Evolutionary conservation across 2,329 filamentous ascomycete genomes (phyloP).

Genomic region (Ceratocystis papillata): DNA sequence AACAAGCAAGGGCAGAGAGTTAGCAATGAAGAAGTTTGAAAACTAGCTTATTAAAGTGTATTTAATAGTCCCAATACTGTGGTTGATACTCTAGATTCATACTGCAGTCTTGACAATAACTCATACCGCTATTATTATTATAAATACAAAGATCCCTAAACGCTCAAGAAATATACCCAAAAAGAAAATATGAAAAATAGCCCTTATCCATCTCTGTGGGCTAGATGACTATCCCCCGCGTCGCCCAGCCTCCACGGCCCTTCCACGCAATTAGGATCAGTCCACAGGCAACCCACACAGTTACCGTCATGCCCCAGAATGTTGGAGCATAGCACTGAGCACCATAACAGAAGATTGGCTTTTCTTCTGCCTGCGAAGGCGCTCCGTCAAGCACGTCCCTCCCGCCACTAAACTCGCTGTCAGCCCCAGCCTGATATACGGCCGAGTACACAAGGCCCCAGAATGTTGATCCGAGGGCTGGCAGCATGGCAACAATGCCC

Average conservation of each 20-base stretch:
- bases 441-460: conserved; percentile 86
- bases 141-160: neutral
- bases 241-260: conserved; percentile 62
- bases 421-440: conserved; percentile 61
- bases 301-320: conserved; percentile 77
- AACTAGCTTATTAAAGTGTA: neutral
- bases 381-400: neutral
- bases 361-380: conserved; percentile 29
- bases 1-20: conserved; percentile 3
- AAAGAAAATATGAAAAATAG: neutral
- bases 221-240: conserved; percentile 58
- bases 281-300: conserved; percentile 64
- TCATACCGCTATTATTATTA: neutral
- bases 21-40: neutral
- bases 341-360: conserved; percentile 65
- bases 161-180: neutral
- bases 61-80: neutral
- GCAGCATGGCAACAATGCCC: conserved; percentile 87
- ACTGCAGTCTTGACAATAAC: neutral
- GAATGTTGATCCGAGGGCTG: conserved; percentile 73
- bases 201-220: neutral
- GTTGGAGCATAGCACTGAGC: conserved; percentile 66
- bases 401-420: conserved; percentile 31
- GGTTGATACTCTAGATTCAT: neutral
- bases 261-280: conserved; percentile 74